These are phyloP conservation scores for Penicillium sp. DNA, from an alignment of 2,329 filamentous ascomycete genomes.

Conservation along the genomic window DNA sequence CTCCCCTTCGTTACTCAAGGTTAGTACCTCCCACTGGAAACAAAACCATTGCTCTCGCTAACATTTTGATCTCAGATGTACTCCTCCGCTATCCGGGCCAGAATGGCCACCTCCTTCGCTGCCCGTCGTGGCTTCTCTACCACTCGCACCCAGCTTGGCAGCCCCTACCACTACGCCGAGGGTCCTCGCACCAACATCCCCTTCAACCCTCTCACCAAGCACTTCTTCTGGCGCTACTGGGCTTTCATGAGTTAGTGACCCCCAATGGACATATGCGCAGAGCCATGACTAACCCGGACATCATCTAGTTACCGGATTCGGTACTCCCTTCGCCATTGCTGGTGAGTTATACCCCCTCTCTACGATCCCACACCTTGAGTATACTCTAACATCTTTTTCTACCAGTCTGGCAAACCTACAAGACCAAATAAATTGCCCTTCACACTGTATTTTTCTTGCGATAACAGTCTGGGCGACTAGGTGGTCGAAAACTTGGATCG, in stretches of 20 bases:
- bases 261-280: slow-evolving; percentile 1
- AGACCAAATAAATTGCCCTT: slow-evolving; percentile 49
- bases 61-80: slow-evolving; percentile 64
- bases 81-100: slow-evolving; percentile 61
- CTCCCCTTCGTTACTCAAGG: slow-evolving; percentile 32
- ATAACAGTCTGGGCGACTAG: slow-evolving; percentile 20
- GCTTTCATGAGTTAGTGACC: slow-evolving; percentile 63
- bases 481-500: slow-evolving; percentile 23
- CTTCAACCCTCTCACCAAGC: slow-evolving; percentile 91
- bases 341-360: slow-evolving; percentile 48
- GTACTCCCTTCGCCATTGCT: slow-evolving; percentile 60
- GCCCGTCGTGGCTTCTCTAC: slow-evolving; percentile 92
- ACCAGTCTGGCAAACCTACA: slow-evolving; percentile 66
- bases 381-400: slow-evolving; percentile 26
- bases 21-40: slow-evolving; percentile 22
- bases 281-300: slow-evolving; percentile 38
- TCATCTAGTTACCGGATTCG: slow-evolving; percentile 55
- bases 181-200: slow-evolving; percentile 92
- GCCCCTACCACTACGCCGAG: slow-evolving; percentile 98
- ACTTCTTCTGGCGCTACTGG: slow-evolving; percentile 83
- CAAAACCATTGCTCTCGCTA: slow-evolving; percentile 36
- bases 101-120: slow-evolving; percentile 61
- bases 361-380: not conserved
- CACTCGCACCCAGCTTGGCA: slow-evolving; percentile 78
- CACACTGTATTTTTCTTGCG: slow-evolving; percentile 16